phyloP scores from a whole-genome alignment of 345 rosid genomes.

The Acer yangbiense region DNA sequence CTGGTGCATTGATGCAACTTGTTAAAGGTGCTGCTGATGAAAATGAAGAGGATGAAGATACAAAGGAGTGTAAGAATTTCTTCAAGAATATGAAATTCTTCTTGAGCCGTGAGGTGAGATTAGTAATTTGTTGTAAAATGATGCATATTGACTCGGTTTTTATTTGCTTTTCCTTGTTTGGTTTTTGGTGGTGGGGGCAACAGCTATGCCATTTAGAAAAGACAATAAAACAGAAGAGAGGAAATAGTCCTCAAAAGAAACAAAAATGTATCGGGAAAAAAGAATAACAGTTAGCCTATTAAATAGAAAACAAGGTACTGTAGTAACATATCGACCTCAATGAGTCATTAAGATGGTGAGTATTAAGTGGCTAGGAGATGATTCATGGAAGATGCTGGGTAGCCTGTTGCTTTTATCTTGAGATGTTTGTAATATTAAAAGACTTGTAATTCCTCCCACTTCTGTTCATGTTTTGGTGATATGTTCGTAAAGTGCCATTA shows the following conservation, averaged over 20 bases:
- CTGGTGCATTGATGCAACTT: slow-evolving; percentile 91
- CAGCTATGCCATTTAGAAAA: background rate
- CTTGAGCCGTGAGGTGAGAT: slow-evolving; percentile 92
- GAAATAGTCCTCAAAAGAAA: background rate
- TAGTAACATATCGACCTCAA: background rate
- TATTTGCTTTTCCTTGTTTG: background rate
- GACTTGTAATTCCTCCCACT: background rate
- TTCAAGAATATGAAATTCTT: slow-evolving; percentile 76
- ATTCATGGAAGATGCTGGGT: background rate
- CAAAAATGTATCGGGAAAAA: background rate
- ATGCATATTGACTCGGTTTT: background rate
- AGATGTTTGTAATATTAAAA: background rate
- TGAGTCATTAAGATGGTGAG: background rate
- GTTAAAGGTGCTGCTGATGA: slow-evolving; percentile 62
- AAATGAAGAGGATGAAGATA: slow-evolving; percentile 89
- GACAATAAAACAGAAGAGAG: background rate
- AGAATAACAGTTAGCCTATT: background rate
- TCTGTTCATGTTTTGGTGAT: background rate
- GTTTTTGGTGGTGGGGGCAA: background rate
- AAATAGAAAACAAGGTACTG: background rate
- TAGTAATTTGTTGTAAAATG: slow-evolving; percentile 2
- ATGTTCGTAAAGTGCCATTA: background rate
- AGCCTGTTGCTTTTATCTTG: background rate
- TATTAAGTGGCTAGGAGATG: background rate
- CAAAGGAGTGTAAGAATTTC: slow-evolving; percentile 71